These are phyloP conservation scores for Craterostigma plantagineum DNA, from an alignment of 257 asterid genomes.

Conservation along the genomic window DNA sequence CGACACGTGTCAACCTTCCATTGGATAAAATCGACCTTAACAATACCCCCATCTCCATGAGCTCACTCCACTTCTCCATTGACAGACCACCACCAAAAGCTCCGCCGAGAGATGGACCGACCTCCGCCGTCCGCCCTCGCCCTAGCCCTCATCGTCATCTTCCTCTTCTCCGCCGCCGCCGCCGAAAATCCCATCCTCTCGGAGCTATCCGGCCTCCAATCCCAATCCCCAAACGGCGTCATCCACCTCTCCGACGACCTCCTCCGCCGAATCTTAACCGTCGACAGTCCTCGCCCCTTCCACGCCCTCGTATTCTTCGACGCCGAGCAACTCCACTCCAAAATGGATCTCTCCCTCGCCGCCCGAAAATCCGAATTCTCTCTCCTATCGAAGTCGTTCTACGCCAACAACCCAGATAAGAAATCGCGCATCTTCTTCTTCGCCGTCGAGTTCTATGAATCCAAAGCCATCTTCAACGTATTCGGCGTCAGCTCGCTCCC, in stretches of 20 bases:
- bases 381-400: conserved; percentile 49
- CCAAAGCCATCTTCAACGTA: conserved; percentile 37
- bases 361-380: conserved; percentile 56
- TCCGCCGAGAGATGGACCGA: no score
- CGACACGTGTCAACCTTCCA: no score
- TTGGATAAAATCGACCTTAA: no score
- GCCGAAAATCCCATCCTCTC: conserved; percentile 24
- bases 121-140: no score
- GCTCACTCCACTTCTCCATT: no score
- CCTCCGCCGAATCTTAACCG: conserved; percentile 56
- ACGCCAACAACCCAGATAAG: conserved; percentile 28
- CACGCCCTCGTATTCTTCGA: conserved; percentile 69
- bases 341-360: conserved; percentile 60
- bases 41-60: no score
- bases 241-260: conserved; percentile 55
- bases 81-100: no score
- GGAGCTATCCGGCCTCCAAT: conserved; percentile 51
- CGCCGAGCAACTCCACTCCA: conserved; percentile 68
- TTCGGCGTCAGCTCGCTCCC: conserved; percentile 65
- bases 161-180: conserved; percentile 15
- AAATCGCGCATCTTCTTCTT: conserved; percentile 43
- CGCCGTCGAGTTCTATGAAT: conserved; percentile 46
- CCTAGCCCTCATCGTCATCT: conserved; percentile 6
- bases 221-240: conserved; percentile 52
- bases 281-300: conserved; percentile 61